These are phyloP conservation scores for Phytophthora kernoviae DNA, from an alignment of 352 stramenopile genomes.

Conservation along the genomic window DNA sequence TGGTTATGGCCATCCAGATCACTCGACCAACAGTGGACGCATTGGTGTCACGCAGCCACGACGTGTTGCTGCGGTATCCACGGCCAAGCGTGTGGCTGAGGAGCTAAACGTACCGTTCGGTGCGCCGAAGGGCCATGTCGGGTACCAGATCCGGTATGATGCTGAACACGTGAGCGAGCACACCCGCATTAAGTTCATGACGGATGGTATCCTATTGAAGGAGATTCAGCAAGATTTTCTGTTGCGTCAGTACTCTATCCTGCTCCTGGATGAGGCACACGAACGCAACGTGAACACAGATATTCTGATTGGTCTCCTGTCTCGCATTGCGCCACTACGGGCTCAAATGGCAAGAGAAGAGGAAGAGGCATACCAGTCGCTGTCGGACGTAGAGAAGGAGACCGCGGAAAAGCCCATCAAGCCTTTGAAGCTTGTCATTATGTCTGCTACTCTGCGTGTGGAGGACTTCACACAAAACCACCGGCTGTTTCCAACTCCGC, in stretches of 20 bases:
- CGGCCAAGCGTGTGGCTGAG: slow-evolving; percentile 96
- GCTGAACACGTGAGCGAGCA: slow-evolving; percentile 87
- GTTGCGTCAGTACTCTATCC: slow-evolving; percentile 78
- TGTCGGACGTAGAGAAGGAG: slow-evolving; percentile 48
- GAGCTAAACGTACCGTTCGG: slow-evolving; percentile 94
- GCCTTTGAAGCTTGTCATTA: slow-evolving; percentile 91
- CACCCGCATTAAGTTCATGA: slow-evolving; percentile 99
- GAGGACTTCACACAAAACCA: slow-evolving; percentile 97
- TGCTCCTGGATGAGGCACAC: slow-evolving; percentile 96
- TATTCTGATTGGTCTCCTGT: slow-evolving; percentile 97
- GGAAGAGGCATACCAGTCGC: slow-evolving; percentile 49
- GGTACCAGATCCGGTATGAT: slow-evolving; percentile 99
- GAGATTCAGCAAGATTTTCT: slow-evolving; percentile 93
- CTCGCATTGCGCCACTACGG: slow-evolving; percentile 92
- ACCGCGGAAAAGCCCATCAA: slow-evolving; percentile 63
- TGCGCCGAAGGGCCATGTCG: slow-evolving; percentile 76
- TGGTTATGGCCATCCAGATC: slow-evolving; percentile 79
- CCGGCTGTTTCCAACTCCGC: slow-evolving; percentile 91
- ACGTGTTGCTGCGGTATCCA: slow-evolving; percentile 98
- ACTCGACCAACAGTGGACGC: slow-evolving; percentile 51
- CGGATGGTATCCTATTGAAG: slow-evolving; percentile 98
- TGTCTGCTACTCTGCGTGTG: slow-evolving; percentile 98
- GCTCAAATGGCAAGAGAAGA: slow-evolving; percentile 86
- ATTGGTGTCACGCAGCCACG: slow-evolving; percentile 98
- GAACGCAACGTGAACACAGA: slow-evolving; percentile 97